Base-by-base conservation (phyloP, 1,284 basidiomycete species). In the Tranzscheliella williamsii region DNA sequence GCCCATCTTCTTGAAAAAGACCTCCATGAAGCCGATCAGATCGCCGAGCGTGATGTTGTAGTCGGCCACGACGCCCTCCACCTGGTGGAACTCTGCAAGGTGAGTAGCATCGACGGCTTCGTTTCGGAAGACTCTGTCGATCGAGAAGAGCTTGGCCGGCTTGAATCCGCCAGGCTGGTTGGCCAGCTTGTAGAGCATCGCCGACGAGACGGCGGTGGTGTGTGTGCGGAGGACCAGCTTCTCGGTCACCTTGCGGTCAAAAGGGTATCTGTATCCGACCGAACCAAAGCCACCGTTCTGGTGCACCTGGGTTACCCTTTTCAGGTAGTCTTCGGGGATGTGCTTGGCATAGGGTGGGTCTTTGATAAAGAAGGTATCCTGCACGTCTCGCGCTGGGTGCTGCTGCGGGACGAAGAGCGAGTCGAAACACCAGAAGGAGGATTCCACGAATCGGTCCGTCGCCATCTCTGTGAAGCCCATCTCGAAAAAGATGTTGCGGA, bases 391-490 rank as follows among this genome's bases (percentile, higher is more conserved):
- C 21, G 95, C 95, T 16, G 95, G 94, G 81, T 99, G 95, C 80
- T 98, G 94, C 78, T 99, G 95, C 1, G 95, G 95, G 0, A 99
- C 95, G 78, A 95, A 99, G 64, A 99, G 84, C 8, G 93, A 87
- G 78, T 99, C 95, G 79, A 99, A 98, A 79, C 94, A 96, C 95
- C 95, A 99, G 85, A 98, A 99, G 26, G 89, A 89, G 21, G 91
- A 95, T 80, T 99, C 95, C 52, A 99, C 92, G 78, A 93, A 99
- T 52, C 88, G 87, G 55, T 88, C 87, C n/a, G 95, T 97, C 5
- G 94, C 92, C 95, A 99, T 99, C 80, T 99, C 95, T 48, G 91
- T 87, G 81, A 98, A 99, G 90, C 95, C 95, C 91, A 98, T 97
- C 79, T 99, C 95, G 70, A 99, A 85, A 84, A 99, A 99, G 75